A percentile compares a stretch with the other conserved stretches of the same genome.
phyloP scores from a whole-genome alignment of 495 filamentous ascomycete species.

The Xylaria nigripes region DNA sequence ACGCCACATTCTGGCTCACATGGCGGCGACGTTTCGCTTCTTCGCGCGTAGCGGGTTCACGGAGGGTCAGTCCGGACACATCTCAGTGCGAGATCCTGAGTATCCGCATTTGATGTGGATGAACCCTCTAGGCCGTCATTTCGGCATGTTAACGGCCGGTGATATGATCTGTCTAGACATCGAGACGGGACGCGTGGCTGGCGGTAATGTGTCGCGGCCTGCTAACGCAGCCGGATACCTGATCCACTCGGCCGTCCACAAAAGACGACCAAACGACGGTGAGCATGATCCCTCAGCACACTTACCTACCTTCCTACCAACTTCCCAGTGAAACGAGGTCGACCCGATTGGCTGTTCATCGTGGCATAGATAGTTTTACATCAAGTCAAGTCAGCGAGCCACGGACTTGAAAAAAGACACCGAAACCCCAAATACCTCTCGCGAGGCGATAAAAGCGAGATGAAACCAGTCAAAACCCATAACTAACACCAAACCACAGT shows the following conservation, averaged over 20 bases:
- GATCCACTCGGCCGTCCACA: slow-evolving; percentile 55
- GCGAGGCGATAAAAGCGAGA: not conserved
- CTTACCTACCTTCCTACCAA: slow-evolving; percentile 29
- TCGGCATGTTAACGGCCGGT: slow-evolving; percentile 42
- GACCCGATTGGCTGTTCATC: not conserved
- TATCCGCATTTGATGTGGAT: slow-evolving; percentile 57
- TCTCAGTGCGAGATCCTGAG: slow-evolving; percentile 56
- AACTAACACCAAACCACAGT: slow-evolving; percentile 13
- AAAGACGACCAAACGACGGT: slow-evolving; percentile 41
- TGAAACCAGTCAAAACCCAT: not conserved
- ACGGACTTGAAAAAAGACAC: not conserved
- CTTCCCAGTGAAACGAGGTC: not conserved
- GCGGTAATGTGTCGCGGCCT: slow-evolving; percentile 32
- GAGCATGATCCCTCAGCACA: slow-evolving; percentile 40
- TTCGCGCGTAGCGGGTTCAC: slow-evolving; percentile 52
- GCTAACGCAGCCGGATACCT: slow-evolving; percentile 63
- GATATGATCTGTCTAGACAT: slow-evolving; percentile 51
- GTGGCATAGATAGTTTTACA: not conserved
- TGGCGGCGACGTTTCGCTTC: slow-evolving; percentile 51
- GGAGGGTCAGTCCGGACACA: slow-evolving; percentile 60
- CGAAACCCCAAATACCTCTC: not conserved
- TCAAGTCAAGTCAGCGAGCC: not conserved
- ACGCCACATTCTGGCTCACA: slow-evolving; percentile 47
- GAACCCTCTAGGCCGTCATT: slow-evolving; percentile 53
- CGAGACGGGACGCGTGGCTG: slow-evolving; percentile 45